Base-by-base conservation (phyloP, 306 rosid species). In the Vachellia pachyceras region DNA sequence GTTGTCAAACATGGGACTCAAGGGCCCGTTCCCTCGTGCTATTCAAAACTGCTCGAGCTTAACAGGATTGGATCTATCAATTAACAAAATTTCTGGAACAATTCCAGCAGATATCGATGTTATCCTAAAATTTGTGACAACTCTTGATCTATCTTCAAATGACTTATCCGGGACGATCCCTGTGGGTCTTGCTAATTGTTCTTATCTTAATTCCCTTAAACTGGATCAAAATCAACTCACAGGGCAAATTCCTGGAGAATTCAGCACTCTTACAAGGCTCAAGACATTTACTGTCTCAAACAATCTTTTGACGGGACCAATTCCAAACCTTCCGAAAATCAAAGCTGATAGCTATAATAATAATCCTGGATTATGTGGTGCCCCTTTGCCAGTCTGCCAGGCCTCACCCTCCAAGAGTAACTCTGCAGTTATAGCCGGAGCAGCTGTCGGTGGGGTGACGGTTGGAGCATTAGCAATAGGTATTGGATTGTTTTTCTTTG, bases 81-180 rank as follows among this genome's bases (percentile, higher is more conserved):
- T 68, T n/a, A 68, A 68, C 73, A 68, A 40, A 68, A 17, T 68
- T 9, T 68, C 73, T 68, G 73, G 73, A 20, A 41, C 8, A 3
- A 68, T 68, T 11, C 73, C 73, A 39, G 18, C 73, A 40, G 73
- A 68, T 10, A 68, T 68, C 73, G 10, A 68, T 20, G 0, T 0
- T 5, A 13, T 68, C 46, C 73, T 68, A 10, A 5, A 2, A 41
- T 68, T 3, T 20, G 73, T 68, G 73, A 68, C 73, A 68, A 40
- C 17, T 68, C 73, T 68, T 68, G 73, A 68, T 68, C 73, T 68
- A 10, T 68, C 73, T 68, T 68, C 73, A 5, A 68, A 68, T n/a
- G 36, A 68, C 0, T 68, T 68, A 10, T 40, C 73, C 20, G 73
- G 73, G 17, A 5, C 13, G 35, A 68, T 68, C 17, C 73, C 73